Conservation (phyloP, 2,329 filamentous ascomycete genomes). For the Didymella exigua region DNA sequence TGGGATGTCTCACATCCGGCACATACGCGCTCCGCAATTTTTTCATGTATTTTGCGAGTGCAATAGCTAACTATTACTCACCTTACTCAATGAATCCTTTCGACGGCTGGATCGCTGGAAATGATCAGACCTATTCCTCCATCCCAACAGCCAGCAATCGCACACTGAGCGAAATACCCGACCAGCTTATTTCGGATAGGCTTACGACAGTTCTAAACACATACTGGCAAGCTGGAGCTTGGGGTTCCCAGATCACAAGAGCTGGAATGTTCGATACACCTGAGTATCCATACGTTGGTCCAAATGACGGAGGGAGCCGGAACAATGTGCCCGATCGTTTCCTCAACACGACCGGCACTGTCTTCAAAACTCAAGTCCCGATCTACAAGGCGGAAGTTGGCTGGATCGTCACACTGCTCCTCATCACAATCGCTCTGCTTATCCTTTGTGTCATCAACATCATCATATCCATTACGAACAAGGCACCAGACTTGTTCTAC, state of each 20-base stretch:
- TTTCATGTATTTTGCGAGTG: not conserved
- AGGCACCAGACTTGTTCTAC: constrained; percentile 30
- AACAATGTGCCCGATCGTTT: not conserved
- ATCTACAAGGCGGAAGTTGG: constrained; percentile 4
- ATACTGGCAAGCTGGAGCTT: constrained; percentile 2
- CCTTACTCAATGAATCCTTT: not conserved
- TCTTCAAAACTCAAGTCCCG: not conserved
- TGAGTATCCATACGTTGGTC: not conserved
- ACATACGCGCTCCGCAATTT: not conserved
- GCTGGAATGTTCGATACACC: not conserved
- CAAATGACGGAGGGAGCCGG: not conserved
- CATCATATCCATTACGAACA: not conserved
- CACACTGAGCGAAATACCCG: not conserved
- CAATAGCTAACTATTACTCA: not conserved
- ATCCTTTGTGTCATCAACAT: constrained; percentile 1
- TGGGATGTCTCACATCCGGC: not conserved
- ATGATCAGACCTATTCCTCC: not conserved
- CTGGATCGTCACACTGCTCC: not conserved
- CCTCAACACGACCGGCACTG: not conserved
- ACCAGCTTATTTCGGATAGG: not conserved
- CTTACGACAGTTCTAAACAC: constrained; percentile 7
- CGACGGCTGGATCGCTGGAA: constrained; percentile 1
- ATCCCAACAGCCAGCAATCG: not conserved
- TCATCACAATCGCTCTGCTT: not conserved
- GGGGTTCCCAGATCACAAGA: not conserved